Base-by-base conservation (phyloP, 148 eudicot genomes). In the Spergularia bocconei region DNA sequence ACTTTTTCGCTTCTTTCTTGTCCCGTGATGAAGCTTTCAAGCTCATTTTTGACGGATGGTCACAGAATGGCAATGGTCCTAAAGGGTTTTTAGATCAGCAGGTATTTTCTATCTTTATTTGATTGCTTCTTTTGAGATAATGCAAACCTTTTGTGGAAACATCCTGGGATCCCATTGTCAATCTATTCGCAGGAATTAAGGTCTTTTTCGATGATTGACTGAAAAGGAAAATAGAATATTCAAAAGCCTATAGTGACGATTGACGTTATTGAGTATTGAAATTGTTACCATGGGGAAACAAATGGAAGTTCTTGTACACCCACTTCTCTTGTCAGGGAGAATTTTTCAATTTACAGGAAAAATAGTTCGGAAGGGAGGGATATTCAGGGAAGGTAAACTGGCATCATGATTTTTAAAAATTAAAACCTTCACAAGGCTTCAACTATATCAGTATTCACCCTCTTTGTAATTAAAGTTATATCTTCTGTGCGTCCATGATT, bases 1-100 rank as follows among this genome's bases (percentile, higher is more conserved):
- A 84, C 77, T 89, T 94, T 77, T 94, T 94, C 76, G 90, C 98
- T 63, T 94, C 98, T 13, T 94, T 94, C 77, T 83, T 94, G 77
- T 94, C 92, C 60, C 98, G 98, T 44, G 98, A 94, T 62, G 98
- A 94, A 84, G 98, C 98, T 76, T 92, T 85, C 81, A 91, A 84
- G 82, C 89, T 90, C 75, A 88, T 94, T 78, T 55, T 65, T 52
- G 98, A 94, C 76, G 93, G 96, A 76, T 90, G 97, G 93, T 63
- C 84, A 47, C 84, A 88, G 36, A 79, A 87, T 65, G 80, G 81
- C 51, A 78, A 76, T 83, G 91, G 79, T 55, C 82, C 75, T 69
- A 82, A 82, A 67, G 85, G 63, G 63, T 77, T 79, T 38, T 51
- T 79, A 38, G 88, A 90, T 85, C 82, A 55, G 69, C 90, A 82